A percentile compares a stretch with the other conserved stretches of the same genome.
phyloP scores from a whole-genome alignment of 352 stramenopile genomes.

The Globisporangium iwayamae region DNA sequence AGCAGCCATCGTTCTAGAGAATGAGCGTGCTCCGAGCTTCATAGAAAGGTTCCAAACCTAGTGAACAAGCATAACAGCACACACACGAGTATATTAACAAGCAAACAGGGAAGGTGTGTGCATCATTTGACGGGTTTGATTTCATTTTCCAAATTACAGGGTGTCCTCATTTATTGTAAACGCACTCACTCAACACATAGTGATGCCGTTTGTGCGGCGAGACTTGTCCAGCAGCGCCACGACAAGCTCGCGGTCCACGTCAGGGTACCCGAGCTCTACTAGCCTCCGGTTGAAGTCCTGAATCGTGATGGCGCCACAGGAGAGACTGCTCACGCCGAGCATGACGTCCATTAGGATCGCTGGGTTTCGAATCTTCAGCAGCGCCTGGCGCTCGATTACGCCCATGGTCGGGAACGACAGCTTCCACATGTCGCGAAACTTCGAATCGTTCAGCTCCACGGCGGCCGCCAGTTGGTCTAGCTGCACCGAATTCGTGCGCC shows the following conservation, averaged over 20 bases:
- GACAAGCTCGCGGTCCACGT: slow-evolving; percentile 51
- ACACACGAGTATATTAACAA: slow-evolving; percentile 8
- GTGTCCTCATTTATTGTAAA: background rate
- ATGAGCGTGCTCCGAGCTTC: background rate
- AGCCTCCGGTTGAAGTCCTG: slow-evolving; percentile 53
- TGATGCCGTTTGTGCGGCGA: slow-evolving; percentile 19
- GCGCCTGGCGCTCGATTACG: slow-evolving; percentile 50
- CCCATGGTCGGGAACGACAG: slow-evolving; percentile 74
- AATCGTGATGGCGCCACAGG: slow-evolving; percentile 55
- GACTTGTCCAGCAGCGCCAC: slow-evolving; percentile 54
- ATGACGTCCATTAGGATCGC: slow-evolving; percentile 73
- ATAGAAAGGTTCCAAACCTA: background rate
- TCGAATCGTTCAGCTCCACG: slow-evolving; percentile 24
- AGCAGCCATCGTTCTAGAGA: slow-evolving; percentile 3
- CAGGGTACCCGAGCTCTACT: slow-evolving; percentile 56
- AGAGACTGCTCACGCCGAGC: slow-evolving; percentile 77
- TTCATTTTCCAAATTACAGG: slow-evolving; percentile 19
- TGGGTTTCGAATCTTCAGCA: slow-evolving; percentile 62
- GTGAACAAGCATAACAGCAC: background rate
- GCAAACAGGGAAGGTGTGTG: background rate
- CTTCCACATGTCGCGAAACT: slow-evolving; percentile 75
- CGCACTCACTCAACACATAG: slow-evolving; percentile 1
- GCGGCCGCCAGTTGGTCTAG: slow-evolving; percentile 36
- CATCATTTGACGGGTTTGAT: background rate
- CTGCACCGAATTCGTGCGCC: slow-evolving; percentile 49